Conservation (phyloP, 129 eudicot genomes). For the Escallonia rubra region DNA sequence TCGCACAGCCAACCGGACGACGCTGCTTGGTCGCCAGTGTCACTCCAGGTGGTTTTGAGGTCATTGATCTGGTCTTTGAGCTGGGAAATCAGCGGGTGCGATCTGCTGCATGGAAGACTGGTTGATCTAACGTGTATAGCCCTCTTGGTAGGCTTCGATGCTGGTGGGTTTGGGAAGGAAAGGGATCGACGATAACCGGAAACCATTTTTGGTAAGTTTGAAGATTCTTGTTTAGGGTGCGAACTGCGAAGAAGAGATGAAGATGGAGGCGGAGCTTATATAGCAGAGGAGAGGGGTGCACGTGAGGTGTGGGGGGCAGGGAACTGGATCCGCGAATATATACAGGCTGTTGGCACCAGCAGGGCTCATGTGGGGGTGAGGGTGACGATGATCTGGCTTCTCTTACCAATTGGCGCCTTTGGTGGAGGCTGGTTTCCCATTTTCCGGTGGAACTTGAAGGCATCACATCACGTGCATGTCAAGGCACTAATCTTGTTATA, state of each 20-base stretch:
- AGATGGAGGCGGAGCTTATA: neutral
- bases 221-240: neutral
- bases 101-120: constrained; percentile 42
- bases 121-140: constrained; percentile 41
- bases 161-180: constrained; percentile 42
- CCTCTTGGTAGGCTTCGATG: constrained; percentile 21
- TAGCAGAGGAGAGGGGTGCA: neutral
- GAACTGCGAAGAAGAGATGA: neutral
- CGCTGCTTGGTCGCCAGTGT: neutral
- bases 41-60: constrained; percentile 27
- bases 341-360: constrained; percentile 8
- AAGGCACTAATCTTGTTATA: too few relatives aligned
- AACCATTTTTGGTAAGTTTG: constrained; percentile 37
- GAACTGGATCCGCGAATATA: constrained; percentile 15
- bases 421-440: too few relatives aligned
- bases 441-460: too few relatives aligned
- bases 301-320: neutral
- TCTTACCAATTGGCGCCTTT: too few relatives aligned
- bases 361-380: neutral
- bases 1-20: constrained; percentile 30
- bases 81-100: constrained; percentile 48
- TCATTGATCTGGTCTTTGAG: constrained; percentile 32
- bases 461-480: too few relatives aligned
- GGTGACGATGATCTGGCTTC: too few relatives aligned
- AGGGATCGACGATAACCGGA: constrained; percentile 41